phyloP scores from a whole-genome alignment of 2,329 filamentous ascomycete genomes.

The Scleromitrula shiraiana region DNA sequence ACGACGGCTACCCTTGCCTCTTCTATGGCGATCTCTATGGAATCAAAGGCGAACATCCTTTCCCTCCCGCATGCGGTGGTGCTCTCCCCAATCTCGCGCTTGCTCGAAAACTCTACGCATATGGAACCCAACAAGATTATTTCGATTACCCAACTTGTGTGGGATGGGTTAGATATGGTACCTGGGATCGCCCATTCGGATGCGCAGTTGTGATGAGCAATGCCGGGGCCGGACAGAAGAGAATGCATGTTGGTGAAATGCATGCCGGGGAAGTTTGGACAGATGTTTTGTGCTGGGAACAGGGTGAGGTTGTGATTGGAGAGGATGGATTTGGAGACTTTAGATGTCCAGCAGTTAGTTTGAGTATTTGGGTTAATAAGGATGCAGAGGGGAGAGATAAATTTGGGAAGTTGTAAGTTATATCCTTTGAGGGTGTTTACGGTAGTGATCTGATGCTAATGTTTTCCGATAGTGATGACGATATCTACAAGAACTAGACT shows the following conservation, averaged over 20 bases:
- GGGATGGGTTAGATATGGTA: constrained; percentile 47
- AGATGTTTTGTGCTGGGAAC: constrained; percentile 49
- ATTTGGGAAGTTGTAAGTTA: constrained; percentile 34
- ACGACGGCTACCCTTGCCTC: constrained; percentile 55
- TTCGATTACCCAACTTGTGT: constrained; percentile 53
- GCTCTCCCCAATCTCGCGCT: constrained; percentile 51
- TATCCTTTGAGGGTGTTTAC: no score
- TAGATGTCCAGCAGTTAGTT: constrained; percentile 42
- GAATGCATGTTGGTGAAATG: constrained; percentile 53
- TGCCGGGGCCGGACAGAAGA: constrained; percentile 39
- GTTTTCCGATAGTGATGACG: no score
- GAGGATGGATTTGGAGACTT: constrained; percentile 52
- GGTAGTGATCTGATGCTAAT: no score
- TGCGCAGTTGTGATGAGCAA: constrained; percentile 52
- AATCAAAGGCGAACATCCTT: constrained; percentile 39
- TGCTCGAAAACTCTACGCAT: constrained; percentile 57
- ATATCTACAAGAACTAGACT: no score
- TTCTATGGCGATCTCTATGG: constrained; percentile 68
- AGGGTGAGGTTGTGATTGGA: constrained; percentile 50
- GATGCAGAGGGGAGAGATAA: constrained; percentile 42
- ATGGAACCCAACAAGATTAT: constrained; percentile 57
- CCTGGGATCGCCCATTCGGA: constrained; percentile 39
- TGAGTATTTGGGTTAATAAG: constrained; percentile 54
- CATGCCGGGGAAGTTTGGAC: constrained; percentile 56
- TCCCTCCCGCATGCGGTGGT: constrained; percentile 44